Percentiles rank a stretch among this genome's conserved stretches.
These are phyloP conservation scores for Lachnellula subtilissima DNA, from an alignment of 2,329 filamentous ascomycete genomes.

Conservation along the genomic window DNA sequence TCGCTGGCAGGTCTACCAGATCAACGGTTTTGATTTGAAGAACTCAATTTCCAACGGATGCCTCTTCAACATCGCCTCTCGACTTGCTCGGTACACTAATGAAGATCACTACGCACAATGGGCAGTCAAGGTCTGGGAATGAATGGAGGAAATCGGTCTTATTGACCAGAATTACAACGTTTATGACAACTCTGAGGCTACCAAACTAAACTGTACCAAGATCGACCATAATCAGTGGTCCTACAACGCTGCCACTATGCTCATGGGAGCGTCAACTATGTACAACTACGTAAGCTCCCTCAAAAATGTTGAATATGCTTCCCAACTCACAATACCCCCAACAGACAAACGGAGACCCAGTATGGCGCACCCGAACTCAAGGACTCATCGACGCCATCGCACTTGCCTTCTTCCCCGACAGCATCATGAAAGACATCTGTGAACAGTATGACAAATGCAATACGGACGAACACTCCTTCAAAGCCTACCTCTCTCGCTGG, in stretches of 20 bases:
- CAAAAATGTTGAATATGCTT: not conserved
- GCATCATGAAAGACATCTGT: slow-evolving; percentile 62
- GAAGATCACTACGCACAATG: slow-evolving; percentile 71
- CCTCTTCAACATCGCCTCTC: slow-evolving; percentile 56
- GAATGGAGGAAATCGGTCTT: slow-evolving; percentile 54
- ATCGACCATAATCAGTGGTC: slow-evolving; percentile 60
- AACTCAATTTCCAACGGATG: slow-evolving; percentile 56
- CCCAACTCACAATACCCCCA: not conserved
- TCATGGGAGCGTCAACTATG: slow-evolving; percentile 62
- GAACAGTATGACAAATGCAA: slow-evolving; percentile 57
- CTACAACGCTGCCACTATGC: slow-evolving; percentile 63
- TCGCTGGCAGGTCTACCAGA: slow-evolving; percentile 76
- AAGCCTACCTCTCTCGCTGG: slow-evolving; percentile 59
- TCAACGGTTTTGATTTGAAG: slow-evolving; percentile 80
- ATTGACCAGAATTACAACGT: slow-evolving; percentile 55
- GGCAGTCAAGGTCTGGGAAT: slow-evolving; percentile 68
- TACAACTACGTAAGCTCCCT: slow-evolving; percentile 51
- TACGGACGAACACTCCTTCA: slow-evolving; percentile 59
- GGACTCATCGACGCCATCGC: slow-evolving; percentile 48
- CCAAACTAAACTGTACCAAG: slow-evolving; percentile 49
- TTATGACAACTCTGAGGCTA: slow-evolving; percentile 54
- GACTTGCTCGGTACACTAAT: slow-evolving; percentile 68
- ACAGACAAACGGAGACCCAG: slow-evolving; percentile 37
- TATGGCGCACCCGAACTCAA: slow-evolving; percentile 55
- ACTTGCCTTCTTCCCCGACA: slow-evolving; percentile 50